Base-by-base conservation (phyloP, 805 yeast species). In the Kodamaea hsintzibuensis region DNA sequence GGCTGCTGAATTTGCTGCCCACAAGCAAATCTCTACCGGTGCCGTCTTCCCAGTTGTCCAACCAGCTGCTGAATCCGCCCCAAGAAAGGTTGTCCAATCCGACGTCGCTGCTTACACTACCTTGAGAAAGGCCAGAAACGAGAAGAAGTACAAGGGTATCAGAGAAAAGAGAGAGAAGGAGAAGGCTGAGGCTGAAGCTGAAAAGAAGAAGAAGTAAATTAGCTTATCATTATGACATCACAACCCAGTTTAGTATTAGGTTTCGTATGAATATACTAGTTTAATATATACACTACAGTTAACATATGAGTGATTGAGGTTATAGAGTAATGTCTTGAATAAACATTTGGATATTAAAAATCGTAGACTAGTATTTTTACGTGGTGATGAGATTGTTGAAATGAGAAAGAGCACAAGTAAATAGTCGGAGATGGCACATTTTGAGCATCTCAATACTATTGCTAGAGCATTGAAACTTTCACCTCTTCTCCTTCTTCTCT, bases 151-250 rank as follows among this genome's bases (percentile, higher is more conserved):
- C 88, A 83, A 79, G 78, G 99, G 99, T 85, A 82, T 84, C 82
- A 91, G 96, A 82, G 98, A 86, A 77, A 95, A 93, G 96, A 89
- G 97, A 83, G 96, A 96, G 73, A 85, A 78, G 76, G 98, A 92
- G 68, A 85, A 84, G 84, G 98, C 97, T 78, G 98, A 91, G 83
- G 98, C 98, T 78, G 99, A 92, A 84, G 96, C 96, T 82, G 97
- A 91, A 74, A 92, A 92, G 93, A 72, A 74, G 73, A 92, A 92
- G 92, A 91, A 91, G 87, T 91, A 89, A 86, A 70, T 60, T 54
- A 58, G 19, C 19, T 30, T 30, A 40, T 40, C 44, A 40, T 40
- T 16, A 40, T 40, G n/a, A 40, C 44, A 45, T 30, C 17, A 35
- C 49, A 18, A 38, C 42, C 49, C 43, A 25, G 42, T 51, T 51